Evolutionary conservation across 495 filamentous ascomycete species (phyloP).

Genomic region (Beverwykella pulmonaria): DNA sequence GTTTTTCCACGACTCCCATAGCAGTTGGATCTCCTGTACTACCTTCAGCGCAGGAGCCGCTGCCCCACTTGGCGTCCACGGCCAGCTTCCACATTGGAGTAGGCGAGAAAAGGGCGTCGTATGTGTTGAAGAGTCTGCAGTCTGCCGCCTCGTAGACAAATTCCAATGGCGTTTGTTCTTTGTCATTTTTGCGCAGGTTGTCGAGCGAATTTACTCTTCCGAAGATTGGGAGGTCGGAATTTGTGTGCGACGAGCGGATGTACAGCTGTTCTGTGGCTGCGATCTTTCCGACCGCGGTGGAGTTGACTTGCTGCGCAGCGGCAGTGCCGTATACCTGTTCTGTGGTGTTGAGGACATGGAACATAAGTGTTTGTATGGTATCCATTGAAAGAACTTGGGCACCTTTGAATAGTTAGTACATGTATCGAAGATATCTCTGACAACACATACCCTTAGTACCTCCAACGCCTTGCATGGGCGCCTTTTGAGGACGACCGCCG

Average conservation of each 20-base stretch:
- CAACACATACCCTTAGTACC: conserved; percentile 28
- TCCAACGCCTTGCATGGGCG: conserved; percentile 31
- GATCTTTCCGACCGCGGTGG: conserved; percentile 19
- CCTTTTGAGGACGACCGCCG: conserved; percentile 29
- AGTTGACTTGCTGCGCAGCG: conserved; percentile 14
- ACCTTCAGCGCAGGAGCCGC: conserved; percentile 25
- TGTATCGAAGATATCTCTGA: too few relatives aligned
- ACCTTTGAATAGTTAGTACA: not conserved
- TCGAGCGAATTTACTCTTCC: conserved; percentile 28
- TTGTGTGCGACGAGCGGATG: conserved; percentile 10
- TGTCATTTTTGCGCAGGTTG: conserved; percentile 3
- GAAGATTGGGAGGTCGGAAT: not conserved
- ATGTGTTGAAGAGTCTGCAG: conserved; percentile 32
- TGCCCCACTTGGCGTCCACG: conserved; percentile 34
- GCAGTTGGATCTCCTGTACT: conserved; percentile 21
- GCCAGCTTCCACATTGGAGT: conserved; percentile 24
- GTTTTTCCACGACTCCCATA: conserved; percentile 1
- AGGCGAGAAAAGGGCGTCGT: not conserved
- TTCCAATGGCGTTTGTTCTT: conserved; percentile 27
- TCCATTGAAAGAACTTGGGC: conserved; percentile 11
- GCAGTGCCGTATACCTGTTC: not conserved
- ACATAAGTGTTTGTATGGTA: not conserved
- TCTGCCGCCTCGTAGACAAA: conserved; percentile 39
- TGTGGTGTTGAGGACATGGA: not conserved
- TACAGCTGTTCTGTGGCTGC: conserved; percentile 10